Conservation (phyloP, 1,139 yeast species). For the Meyerozyma sp. region DNA sequence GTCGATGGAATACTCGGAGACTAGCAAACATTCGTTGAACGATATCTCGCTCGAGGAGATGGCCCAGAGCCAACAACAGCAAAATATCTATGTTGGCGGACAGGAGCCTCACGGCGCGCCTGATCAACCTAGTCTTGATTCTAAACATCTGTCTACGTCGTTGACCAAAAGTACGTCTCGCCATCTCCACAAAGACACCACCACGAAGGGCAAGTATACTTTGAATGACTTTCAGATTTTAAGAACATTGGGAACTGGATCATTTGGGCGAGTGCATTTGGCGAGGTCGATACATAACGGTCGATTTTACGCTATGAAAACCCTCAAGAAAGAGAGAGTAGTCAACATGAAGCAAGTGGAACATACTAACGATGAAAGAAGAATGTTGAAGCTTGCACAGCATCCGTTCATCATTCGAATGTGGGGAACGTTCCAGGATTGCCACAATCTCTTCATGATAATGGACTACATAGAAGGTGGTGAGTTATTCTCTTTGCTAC, state of each 20-base stretch:
- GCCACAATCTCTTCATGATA: conserved; percentile 51
- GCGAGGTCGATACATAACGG: conserved; percentile 57
- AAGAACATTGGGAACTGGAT: conserved; percentile 57
- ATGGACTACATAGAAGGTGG: conserved; percentile 67
- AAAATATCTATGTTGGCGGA: conserved; percentile 13
- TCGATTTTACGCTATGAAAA: conserved; percentile 56
- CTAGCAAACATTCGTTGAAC: conserved; percentile 13
- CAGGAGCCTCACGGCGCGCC: neutral
- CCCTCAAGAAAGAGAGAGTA: conserved; percentile 52
- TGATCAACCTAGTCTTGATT: neutral
- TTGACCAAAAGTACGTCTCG: neutral
- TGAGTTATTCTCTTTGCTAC: conserved; percentile 48
- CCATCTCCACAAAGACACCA: conserved; percentile 2
- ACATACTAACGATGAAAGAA: conserved; percentile 58
- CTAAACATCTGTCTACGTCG: neutral
- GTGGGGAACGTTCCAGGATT: conserved; percentile 65
- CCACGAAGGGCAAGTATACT: conserved; percentile 52
- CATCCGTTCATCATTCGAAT: conserved; percentile 57
- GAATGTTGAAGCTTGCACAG: conserved; percentile 51
- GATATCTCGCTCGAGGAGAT: conserved; percentile 19
- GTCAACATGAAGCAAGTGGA: conserved; percentile 60
- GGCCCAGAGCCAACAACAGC: conserved; percentile 19
- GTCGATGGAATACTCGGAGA: conserved; percentile 2
- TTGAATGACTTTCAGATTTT: conserved; percentile 48
- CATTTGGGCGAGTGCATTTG: conserved; percentile 58